phyloP scores from a whole-genome alignment of 805 yeast species.

The Cyberlindnera xishuangbannaensis region DNA sequence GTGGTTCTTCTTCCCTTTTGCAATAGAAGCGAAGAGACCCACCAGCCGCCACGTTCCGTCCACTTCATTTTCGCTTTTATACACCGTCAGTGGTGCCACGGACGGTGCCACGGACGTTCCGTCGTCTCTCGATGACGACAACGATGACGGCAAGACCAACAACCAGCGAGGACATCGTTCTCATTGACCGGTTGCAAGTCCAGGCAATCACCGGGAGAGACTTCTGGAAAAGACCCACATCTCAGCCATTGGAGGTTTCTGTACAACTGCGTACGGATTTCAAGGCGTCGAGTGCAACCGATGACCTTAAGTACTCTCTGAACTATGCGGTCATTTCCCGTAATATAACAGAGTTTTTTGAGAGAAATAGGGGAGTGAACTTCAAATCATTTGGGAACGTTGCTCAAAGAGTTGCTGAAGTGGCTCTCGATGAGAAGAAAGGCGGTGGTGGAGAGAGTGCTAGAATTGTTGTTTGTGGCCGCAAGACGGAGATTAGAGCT shows the following conservation, averaged over 20 bases:
- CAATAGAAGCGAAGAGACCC: no score
- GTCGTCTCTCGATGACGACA: no score
- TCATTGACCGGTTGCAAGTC: constrained; percentile 42
- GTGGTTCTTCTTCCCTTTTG: no score
- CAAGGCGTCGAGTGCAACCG: constrained; percentile 67
- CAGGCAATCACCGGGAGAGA: constrained; percentile 66
- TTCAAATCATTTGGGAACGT: constrained; percentile 32
- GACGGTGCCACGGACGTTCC: no score
- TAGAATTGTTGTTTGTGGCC: constrained; percentile 35
- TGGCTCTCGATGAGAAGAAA: constrained; percentile 37
- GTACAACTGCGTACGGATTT: constrained; percentile 62
- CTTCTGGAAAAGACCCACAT: constrained; percentile 62
- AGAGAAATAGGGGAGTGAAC: constrained; percentile 31
- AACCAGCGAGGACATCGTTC: constrained; percentile 15
- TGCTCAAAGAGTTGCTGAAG: constrained; percentile 41
- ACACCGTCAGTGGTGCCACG: no score
- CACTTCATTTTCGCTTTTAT: no score
- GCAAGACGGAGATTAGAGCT: constrained; percentile 57
- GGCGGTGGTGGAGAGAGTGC: constrained; percentile 48
- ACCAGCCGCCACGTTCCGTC: no score
- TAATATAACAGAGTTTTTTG: constrained; percentile 50
- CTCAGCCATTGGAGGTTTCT: constrained; percentile 61
- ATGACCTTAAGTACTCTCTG: constrained; percentile 75
- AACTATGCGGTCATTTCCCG: constrained; percentile 84
- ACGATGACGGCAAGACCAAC: no score